These are phyloP conservation scores for Crucihimalaya himalaica DNA, from an alignment of 345 rosid genomes.

Conservation along the genomic window DNA sequence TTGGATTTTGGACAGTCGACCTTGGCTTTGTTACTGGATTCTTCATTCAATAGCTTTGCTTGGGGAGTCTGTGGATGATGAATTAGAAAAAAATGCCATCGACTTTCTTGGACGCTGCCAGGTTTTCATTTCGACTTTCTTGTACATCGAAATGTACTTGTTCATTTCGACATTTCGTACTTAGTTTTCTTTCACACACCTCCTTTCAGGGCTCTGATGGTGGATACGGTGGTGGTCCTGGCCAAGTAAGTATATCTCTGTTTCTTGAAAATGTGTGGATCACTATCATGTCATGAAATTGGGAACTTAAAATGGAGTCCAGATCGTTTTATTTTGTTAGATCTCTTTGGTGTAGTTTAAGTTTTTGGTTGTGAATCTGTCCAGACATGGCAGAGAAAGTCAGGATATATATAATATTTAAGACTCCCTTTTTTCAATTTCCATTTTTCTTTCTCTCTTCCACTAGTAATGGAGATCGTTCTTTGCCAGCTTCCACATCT, in stretches of 20 bases:
- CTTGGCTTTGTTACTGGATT: conserved; percentile 98
- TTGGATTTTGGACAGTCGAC: conserved; percentile 58
- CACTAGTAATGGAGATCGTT: conserved; percentile 22
- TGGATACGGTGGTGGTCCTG: conserved; percentile 98
- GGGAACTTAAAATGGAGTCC: background rate
- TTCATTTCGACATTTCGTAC: too few relatives aligned
- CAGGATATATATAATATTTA: background rate
- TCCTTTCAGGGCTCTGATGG: conserved; percentile 71
- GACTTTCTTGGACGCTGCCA: conserved; percentile 82
- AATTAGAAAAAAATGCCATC: conserved; percentile 53
- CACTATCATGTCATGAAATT: background rate
- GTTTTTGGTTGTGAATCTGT: background rate
- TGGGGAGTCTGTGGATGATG: conserved; percentile 64
- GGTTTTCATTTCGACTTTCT: too few relatives aligned
- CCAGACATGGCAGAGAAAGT: background rate
- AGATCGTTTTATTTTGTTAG: background rate
- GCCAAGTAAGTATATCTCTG: conserved; percentile 70
- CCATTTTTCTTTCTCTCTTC: background rate
- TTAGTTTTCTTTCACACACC: conserved; percentile 2
- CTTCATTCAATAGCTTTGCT: conserved; percentile 84
- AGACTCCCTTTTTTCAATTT: background rate
- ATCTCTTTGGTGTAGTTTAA: conserved; percentile 2
- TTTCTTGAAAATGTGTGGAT: conserved; percentile 5
- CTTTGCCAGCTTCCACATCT: conserved; percentile 87
- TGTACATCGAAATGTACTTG: too few relatives aligned